These are phyloP conservation scores for Vitis vinifera DNA, from an alignment of 164 flowering plant species.

Conservation along the genomic window DNA sequence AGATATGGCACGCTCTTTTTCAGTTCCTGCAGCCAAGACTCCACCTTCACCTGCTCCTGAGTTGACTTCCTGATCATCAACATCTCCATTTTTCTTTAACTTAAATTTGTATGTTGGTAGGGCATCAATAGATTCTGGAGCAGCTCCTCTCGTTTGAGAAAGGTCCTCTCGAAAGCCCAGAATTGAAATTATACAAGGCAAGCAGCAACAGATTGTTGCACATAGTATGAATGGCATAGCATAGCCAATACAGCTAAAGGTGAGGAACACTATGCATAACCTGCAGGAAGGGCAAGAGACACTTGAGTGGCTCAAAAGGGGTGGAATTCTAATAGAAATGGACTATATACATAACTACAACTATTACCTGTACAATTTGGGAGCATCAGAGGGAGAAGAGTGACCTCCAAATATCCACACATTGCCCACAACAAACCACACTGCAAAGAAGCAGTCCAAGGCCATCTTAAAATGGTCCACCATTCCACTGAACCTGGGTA, in stretches of 20 bases:
- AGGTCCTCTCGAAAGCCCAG: slow-evolving; percentile 84
- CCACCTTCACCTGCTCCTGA: slow-evolving; percentile 61
- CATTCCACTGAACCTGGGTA: slow-evolving; percentile 32
- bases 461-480: slow-evolving; percentile 57
- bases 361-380: slow-evolving; percentile 48
- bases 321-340: neutral
- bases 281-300: slow-evolving; percentile 33
- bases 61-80: slow-evolving; percentile 36
- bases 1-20: slow-evolving; percentile 73
- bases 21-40: slow-evolving; percentile 82
- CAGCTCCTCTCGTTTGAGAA: slow-evolving; percentile 77
- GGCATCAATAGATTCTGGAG: slow-evolving; percentile 71
- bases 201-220: slow-evolving; percentile 92
- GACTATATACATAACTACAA: neutral
- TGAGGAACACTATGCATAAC: slow-evolving; percentile 89
- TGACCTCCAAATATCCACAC: slow-evolving; percentile 57
- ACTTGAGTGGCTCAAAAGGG: neutral
- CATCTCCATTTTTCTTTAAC: slow-evolving; percentile 43
- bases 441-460: slow-evolving; percentile 57
- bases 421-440: slow-evolving; percentile 61
- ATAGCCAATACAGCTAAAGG: slow-evolving; percentile 32
- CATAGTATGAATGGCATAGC: slow-evolving; percentile 96
- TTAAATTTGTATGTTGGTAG: slow-evolving; percentile 85
- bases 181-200: slow-evolving; percentile 86
- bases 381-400: slow-evolving; percentile 44